Conservation (phyloP, 306 rosid species). For the Glycyrrhiza uralensis region DNA sequence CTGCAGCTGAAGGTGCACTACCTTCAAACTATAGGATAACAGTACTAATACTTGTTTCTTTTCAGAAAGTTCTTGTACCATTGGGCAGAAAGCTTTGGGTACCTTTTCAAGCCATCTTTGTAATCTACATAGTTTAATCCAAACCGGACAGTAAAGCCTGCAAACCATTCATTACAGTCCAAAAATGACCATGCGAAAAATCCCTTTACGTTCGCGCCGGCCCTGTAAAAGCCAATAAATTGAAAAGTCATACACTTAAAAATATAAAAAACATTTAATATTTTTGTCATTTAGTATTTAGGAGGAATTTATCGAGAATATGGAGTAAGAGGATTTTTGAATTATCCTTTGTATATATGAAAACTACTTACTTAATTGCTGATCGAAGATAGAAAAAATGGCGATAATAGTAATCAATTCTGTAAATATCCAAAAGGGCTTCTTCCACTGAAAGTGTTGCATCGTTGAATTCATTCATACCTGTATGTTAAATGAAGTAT, state of each 20-base stretch:
- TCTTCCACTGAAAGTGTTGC: slow-evolving; percentile 27
- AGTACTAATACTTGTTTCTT: background rate
- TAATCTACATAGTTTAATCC: slow-evolving; percentile 50
- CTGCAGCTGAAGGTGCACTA: background rate
- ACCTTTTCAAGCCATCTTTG: slow-evolving; percentile 30
- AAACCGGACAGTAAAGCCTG: slow-evolving; percentile 41
- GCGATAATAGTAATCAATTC: slow-evolving; percentile 41
- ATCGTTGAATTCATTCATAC: slow-evolving; percentile 46
- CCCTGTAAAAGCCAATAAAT: slow-evolving; percentile 6
- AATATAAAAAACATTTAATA: no score
- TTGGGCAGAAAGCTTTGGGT: slow-evolving; percentile 41
- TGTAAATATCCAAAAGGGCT: slow-evolving; percentile 37
- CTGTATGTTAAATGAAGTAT: background rate
- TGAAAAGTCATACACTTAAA: no score
- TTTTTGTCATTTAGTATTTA: no score
- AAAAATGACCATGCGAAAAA: slow-evolving; percentile 58
- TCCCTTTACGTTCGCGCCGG: slow-evolving; percentile 48
- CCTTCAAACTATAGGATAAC: background rate
- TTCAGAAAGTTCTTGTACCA: slow-evolving; percentile 32
- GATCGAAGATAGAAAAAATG: slow-evolving; percentile 43
- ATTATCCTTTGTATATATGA: no score
- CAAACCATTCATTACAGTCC: slow-evolving; percentile 47
- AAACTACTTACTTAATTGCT: slow-evolving; percentile 45
- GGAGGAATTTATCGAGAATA: no score
- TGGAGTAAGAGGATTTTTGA: background rate